These are phyloP conservation scores for Phlebiopsis flavidoalba DNA, from an alignment of 768 basidiomycete species.

Conservation along the genomic window DNA sequence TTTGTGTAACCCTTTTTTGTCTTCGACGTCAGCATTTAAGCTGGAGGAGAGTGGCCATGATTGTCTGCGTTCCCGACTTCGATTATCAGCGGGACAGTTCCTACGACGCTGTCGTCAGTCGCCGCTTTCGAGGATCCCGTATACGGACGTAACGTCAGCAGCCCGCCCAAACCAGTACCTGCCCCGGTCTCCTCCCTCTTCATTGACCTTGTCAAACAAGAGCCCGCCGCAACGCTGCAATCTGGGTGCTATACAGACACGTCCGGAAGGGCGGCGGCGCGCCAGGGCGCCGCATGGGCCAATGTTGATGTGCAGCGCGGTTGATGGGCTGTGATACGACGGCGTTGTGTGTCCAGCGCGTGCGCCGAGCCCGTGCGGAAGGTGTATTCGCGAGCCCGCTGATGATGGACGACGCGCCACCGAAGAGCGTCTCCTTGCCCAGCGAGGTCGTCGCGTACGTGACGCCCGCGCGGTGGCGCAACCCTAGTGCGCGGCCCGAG, in stretches of 20 bases:
- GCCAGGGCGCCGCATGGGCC: constrained; percentile 21
- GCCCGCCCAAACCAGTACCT: constrained; percentile 34
- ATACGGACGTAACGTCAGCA: constrained; percentile 21
- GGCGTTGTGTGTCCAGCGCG: constrained; percentile 35
- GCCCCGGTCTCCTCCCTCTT: constrained; percentile 27
- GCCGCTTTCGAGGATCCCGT: not conserved
- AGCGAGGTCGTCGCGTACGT: constrained; percentile 39
- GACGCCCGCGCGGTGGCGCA: constrained; percentile 54
- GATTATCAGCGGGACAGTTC: constrained; percentile 69
- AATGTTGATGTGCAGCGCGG: constrained; percentile 41
- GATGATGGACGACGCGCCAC: constrained; percentile 26
- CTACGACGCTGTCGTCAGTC: constrained; percentile 25
- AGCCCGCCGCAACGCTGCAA: constrained; percentile 67
- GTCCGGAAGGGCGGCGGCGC: constrained; percentile 8
- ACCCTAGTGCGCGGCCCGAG: constrained; percentile 37
- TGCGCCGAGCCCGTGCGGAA: constrained; percentile 36
- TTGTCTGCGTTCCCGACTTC: constrained; percentile 73
- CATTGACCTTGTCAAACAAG: constrained; percentile 38
- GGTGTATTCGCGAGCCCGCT: constrained; percentile 39
- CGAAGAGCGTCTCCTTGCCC: constrained; percentile 17
- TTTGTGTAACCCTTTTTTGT: constrained; percentile 31
- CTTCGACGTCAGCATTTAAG: constrained; percentile 64
- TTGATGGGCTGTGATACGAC: constrained; percentile 38
- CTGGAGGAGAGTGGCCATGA: constrained; percentile 71
- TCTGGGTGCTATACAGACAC: constrained; percentile 75